A percentile compares a stretch with the other conserved stretches of the same genome.
Evolutionary conservation across 371 early-diverging fungal species (phyloP).

Genomic region (Lichtheimia corymbifera): DNA sequence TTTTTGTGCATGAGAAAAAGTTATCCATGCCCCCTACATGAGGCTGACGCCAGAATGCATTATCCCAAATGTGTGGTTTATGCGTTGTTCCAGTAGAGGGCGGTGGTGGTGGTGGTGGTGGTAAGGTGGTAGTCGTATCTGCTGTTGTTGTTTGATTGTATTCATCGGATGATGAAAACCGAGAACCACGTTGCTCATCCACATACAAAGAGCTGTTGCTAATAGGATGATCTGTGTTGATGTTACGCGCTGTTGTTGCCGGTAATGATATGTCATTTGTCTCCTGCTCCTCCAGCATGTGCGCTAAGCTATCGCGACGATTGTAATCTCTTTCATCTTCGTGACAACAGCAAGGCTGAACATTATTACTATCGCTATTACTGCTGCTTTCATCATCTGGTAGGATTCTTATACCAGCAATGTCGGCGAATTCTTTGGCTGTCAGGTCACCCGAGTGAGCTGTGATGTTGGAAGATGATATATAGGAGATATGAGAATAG

Average conservation of each 20-base stretch:
- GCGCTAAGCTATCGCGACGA: too few species aligned
- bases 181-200: slow-evolving; percentile 11
- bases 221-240: too few species aligned
- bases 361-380: neutral
- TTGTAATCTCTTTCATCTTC: too few species aligned
- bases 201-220: slow-evolving; percentile 11
- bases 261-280: too few species aligned
- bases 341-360: neutral
- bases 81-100: slow-evolving; percentile 3
- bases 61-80: slow-evolving; percentile 36
- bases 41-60: slow-evolving; percentile 34
- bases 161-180: neutral
- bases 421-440: slow-evolving; percentile 50
- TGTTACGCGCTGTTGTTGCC: too few species aligned
- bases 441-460: slow-evolving; percentile 48
- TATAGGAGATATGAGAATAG: slow-evolving; percentile 38
- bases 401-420: slow-evolving; percentile 45
- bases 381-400: slow-evolving; percentile 19
- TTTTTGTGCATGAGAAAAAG: neutral
- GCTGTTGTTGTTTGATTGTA: slow-evolving; percentile 5
- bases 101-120: slow-evolving; percentile 4
- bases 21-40: neutral
- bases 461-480: slow-evolving; percentile 42
- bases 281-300: too few species aligned
- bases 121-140: neutral